phyloP scores from a whole-genome alignment of 139 green algal species.

The Desmodesmus armatus region DNA sequence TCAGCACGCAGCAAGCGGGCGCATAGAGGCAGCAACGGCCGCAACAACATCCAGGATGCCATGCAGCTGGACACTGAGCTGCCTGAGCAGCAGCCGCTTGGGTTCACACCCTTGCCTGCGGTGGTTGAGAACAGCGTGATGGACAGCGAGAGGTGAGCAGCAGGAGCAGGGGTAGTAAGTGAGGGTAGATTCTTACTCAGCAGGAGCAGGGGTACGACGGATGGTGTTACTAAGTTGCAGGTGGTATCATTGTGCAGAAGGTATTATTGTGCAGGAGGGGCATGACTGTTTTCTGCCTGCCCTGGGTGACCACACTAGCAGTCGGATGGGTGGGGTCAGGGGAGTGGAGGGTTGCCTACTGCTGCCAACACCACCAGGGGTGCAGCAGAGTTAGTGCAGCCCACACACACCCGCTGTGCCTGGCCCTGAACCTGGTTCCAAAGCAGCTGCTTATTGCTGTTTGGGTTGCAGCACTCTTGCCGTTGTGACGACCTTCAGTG shows the following conservation, averaged over 20 bases:
- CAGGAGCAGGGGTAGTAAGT: not conserved
- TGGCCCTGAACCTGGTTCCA: not conserved
- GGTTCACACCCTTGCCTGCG: constrained; percentile 22
- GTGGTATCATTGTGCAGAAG: not conserved
- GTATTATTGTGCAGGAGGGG: not conserved
- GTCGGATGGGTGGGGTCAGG: not conserved
- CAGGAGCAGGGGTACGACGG: not conserved
- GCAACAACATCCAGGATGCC: constrained; percentile 1
- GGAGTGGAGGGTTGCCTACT: not conserved
- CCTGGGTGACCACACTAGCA: not conserved
- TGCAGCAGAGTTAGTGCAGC: not conserved
- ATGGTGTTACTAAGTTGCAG: not conserved
- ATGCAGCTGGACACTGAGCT: constrained; percentile 2
- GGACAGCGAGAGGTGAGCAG: constrained; percentile 28
- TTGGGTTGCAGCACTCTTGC: not conserved
- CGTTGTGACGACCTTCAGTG: not conserved
- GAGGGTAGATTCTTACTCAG: not conserved
- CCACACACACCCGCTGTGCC: not conserved
- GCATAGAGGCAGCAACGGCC: constrained; percentile 22
- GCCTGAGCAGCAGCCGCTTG: constrained; percentile 26
- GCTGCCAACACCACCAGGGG: not conserved
- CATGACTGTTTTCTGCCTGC: not conserved
- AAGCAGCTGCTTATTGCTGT: not conserved
- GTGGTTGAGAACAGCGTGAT: too few species aligned
- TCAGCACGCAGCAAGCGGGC: constrained; percentile 16